A percentile compares a stretch with the other conserved stretches of the same genome.
Evolutionary conservation across 2,329 filamentous ascomycete species (phyloP).

Genomic region (Stachybotrys chartarum): DNA sequence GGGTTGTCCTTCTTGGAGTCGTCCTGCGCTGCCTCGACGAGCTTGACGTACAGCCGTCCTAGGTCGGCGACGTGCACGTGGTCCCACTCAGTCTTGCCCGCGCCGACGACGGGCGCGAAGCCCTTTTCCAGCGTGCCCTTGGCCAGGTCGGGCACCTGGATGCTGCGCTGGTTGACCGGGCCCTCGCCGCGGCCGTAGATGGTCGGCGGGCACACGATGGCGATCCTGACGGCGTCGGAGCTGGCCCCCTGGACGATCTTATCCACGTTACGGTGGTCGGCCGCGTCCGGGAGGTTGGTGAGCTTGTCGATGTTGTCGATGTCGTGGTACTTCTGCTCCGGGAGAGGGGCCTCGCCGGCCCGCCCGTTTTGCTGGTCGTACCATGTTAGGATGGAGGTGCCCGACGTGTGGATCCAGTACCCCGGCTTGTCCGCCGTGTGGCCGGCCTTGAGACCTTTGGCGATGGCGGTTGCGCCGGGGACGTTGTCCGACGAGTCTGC

Average conservation of each 20-base stretch:
- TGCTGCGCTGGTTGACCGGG: constrained; percentile 38
- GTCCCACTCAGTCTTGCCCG: constrained; percentile 42
- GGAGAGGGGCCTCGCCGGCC: constrained; percentile 34
- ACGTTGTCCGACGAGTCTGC: constrained; percentile 40
- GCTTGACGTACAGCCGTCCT: constrained; percentile 31
- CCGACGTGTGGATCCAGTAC: constrained; percentile 44
- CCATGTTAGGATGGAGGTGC: constrained; percentile 40
- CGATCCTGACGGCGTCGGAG: constrained; percentile 27
- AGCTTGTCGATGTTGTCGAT: constrained; percentile 49
- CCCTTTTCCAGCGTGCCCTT: constrained; percentile 32
- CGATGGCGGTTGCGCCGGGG: constrained; percentile 33
- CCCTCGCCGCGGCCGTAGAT: constrained; percentile 47
- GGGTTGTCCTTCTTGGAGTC: constrained; percentile 44
- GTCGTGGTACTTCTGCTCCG: constrained; percentile 49
- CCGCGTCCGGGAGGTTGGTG: constrained; percentile 46
- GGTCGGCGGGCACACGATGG: constrained; percentile 40
- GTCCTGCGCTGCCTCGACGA: constrained; percentile 47
- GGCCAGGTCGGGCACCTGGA: constrained; percentile 39
- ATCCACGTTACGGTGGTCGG: constrained; percentile 61
- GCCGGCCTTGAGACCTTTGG: constrained; percentile 34
- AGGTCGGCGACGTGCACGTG: constrained; percentile 45
- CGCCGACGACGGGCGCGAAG: constrained; percentile 34
- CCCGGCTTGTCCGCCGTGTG: constrained; percentile 37
- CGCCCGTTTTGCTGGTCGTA: constrained; percentile 34
- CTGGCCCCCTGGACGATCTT: constrained; percentile 49